Conservation (phyloP, 2,329 filamentous ascomycete species). For the Hysterium pulicare region DNA sequence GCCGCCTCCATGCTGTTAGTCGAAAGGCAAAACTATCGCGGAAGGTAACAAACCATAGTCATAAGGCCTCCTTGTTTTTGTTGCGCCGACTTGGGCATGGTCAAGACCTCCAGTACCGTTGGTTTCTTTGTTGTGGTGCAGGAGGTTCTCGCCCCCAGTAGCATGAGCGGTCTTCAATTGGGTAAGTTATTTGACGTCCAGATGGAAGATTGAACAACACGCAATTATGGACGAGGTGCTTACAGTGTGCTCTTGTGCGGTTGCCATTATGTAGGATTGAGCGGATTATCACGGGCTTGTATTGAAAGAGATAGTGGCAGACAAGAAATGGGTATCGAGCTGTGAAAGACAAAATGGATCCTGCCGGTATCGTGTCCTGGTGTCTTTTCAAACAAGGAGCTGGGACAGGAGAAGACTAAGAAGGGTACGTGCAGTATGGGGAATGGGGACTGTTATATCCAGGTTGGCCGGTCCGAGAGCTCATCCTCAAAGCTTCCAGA, state of each 20-base stretch:
- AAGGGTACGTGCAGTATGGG: slow-evolving; percentile 19
- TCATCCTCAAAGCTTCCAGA: slow-evolving; percentile 10
- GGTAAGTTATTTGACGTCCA: not conserved
- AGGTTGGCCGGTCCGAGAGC: slow-evolving; percentile 20
- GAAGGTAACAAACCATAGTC: slow-evolving; percentile 39
- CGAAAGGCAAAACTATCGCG: too few relatives aligned
- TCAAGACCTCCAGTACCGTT: slow-evolving; percentile 37
- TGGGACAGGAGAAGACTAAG: slow-evolving; percentile 18
- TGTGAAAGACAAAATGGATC: slow-evolving; percentile 3
- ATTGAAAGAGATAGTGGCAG: too few relatives aligned
- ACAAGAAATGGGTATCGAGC: slow-evolving; percentile 11
- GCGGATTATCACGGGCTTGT: not conserved
- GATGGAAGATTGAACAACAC: slow-evolving; percentile 1
- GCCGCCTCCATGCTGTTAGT: slow-evolving; percentile 34
- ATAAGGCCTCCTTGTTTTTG: slow-evolving; percentile 44
- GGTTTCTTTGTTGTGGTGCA: slow-evolving; percentile 16
- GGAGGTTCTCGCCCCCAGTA: slow-evolving; percentile 6
- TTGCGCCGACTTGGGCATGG: slow-evolving; percentile 26
- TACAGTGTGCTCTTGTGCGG: slow-evolving; percentile 40
- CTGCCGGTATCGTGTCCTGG: not conserved
- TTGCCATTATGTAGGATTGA: slow-evolving; percentile 36
- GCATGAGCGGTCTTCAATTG: slow-evolving; percentile 1
- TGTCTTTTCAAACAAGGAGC: slow-evolving; percentile 10
- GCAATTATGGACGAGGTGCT: slow-evolving; percentile 1
- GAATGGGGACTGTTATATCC: slow-evolving; percentile 32